phyloP scores from a whole-genome alignment of 2,329 filamentous ascomycete genomes.

The Epicoccum sorghinum region DNA sequence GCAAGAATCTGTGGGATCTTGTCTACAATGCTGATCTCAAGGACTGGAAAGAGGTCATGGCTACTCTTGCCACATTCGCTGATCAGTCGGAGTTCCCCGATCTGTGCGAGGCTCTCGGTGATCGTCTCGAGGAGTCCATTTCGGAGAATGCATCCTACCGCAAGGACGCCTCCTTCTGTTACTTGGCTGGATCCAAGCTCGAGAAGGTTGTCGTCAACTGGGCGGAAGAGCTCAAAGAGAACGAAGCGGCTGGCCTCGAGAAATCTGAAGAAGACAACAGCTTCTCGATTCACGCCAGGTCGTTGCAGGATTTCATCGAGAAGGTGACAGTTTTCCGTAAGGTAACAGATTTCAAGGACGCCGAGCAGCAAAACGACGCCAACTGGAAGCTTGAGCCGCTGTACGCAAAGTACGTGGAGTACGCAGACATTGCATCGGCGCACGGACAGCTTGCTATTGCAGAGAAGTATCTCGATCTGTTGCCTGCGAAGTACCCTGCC shows the following conservation, averaged over 20 bases:
- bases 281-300: constrained; percentile 89
- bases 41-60: constrained; percentile 98
- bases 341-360: constrained; percentile 88
- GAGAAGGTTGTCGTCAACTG: constrained; percentile 97
- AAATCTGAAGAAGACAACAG: constrained; percentile 74
- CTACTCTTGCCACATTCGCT: constrained; percentile 92
- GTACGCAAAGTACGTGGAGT: constrained; percentile 96
- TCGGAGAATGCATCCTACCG: constrained; percentile 60
- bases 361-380: constrained; percentile 70
- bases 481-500: constrained; percentile 81
- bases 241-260: constrained; percentile 75
- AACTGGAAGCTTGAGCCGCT: constrained; percentile 89
- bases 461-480: constrained; percentile 87
- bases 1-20: constrained; percentile 97
- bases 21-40: constrained; percentile 93
- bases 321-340: constrained; percentile 97
- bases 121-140: constrained; percentile 78
- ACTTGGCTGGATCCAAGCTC: constrained; percentile 90
- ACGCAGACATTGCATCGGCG: constrained; percentile 90
- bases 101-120: constrained; percentile 91
- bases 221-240: constrained; percentile 86
- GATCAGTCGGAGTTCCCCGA: constrained; percentile 90
- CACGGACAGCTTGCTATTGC: constrained; percentile 87
- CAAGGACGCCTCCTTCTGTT: constrained; percentile 96
- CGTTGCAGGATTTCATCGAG: constrained; percentile 92